Conservation (phyloP, 306 rosid species). For the Sechiopsis laciniata region DNA sequence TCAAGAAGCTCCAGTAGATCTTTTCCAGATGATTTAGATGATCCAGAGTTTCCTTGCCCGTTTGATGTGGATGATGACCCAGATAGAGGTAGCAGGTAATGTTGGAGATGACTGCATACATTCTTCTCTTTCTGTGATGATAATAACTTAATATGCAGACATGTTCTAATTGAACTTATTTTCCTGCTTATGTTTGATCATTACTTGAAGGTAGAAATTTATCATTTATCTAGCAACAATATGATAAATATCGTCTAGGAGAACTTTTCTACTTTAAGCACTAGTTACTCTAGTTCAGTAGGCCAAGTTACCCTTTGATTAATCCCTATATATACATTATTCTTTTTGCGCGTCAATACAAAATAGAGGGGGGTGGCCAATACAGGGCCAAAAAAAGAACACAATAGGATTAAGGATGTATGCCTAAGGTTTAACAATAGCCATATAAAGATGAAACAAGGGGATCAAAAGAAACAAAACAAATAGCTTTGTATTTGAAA, state of each 20-base stretch:
- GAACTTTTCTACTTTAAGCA: not conserved
- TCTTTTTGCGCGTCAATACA: too few species aligned
- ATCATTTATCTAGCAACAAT: not conserved
- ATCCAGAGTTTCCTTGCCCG: slow-evolving; percentile 57
- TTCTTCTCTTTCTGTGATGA: not conserved
- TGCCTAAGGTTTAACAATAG: too few species aligned
- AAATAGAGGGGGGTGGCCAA: too few species aligned
- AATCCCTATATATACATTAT: not conserved
- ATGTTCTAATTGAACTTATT: not conserved
- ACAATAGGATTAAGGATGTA: too few species aligned
- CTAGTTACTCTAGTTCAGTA: not conserved
- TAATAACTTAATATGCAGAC: not conserved
- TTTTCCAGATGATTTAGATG: slow-evolving; percentile 50
- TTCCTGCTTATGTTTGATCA: slow-evolving; percentile 2
- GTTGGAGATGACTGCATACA: slow-evolving; percentile 16
- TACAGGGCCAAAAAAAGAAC: too few species aligned
- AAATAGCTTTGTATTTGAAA: too few species aligned
- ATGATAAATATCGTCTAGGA: not conserved
- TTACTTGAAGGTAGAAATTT: slow-evolving; percentile 3
- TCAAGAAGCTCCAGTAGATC: slow-evolving; percentile 85
- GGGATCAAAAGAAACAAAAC: too few species aligned
- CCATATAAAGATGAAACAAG: too few species aligned
- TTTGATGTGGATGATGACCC: slow-evolving; percentile 70
- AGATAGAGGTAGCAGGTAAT: slow-evolving; percentile 82
- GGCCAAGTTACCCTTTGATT: slow-evolving; percentile 7